A percentile compares a stretch with the other conserved stretches of the same genome.
phyloP scores from a whole-genome alignment of 805 yeast species.

The Starmerella lactis-condensi region DNA sequence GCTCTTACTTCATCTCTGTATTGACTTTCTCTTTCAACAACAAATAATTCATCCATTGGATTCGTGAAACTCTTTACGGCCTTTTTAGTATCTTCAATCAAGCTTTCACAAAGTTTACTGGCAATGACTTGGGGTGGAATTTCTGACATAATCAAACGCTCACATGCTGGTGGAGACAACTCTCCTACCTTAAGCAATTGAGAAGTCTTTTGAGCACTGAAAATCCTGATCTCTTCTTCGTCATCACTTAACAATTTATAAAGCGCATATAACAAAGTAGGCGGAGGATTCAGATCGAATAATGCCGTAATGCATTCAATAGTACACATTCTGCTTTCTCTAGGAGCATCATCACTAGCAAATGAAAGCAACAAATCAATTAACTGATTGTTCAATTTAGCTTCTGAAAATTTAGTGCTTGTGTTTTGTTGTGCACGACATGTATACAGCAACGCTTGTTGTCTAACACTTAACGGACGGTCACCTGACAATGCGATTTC shows the following conservation, averaged over 20 bases:
- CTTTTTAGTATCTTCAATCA: not conserved
- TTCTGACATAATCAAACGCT: constrained; percentile 1
- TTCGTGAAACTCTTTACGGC: no score
- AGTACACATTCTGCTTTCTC: constrained; percentile 30
- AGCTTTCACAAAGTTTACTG: constrained; percentile 20
- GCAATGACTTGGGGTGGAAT: no score
- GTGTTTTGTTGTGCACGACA: not conserved
- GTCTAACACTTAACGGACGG: constrained; percentile 6
- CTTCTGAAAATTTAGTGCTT: not conserved
- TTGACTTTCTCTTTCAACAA: constrained; percentile 48
- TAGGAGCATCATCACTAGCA: constrained; percentile 30
- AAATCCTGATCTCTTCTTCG: constrained; percentile 38
- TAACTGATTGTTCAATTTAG: not conserved
- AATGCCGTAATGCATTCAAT: constrained; percentile 28
- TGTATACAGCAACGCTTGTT: constrained; percentile 9
- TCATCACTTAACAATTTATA: constrained; percentile 33
- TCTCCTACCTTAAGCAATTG: constrained; percentile 16
- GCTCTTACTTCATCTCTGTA: constrained; percentile 34
- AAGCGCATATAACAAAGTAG: constrained; percentile 9
- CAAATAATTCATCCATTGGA: constrained; percentile 25
- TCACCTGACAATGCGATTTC: not conserved
- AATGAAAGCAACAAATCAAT: constrained; percentile 17
- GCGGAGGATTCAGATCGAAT: constrained; percentile 1
- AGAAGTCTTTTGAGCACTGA: constrained; percentile 29
- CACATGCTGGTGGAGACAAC: not conserved